These are phyloP conservation scores for Fusarium euwallaceae DNA, from an alignment of 2,329 filamentous ascomycete species.

Conservation along the genomic window DNA sequence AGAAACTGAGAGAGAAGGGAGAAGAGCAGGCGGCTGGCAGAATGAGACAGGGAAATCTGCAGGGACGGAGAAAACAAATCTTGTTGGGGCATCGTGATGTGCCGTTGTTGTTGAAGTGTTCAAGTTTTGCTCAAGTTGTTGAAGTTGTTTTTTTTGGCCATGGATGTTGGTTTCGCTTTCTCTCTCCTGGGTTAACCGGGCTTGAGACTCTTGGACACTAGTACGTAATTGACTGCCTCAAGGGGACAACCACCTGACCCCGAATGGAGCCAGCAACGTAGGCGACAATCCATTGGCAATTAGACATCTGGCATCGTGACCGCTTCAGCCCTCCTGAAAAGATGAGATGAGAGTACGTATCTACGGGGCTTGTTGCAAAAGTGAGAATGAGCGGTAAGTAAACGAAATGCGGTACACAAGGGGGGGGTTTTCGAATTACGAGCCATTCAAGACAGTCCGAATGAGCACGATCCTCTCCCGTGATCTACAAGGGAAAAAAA, in stretches of 20 bases:
- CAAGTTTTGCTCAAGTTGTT: slow-evolving; percentile 17
- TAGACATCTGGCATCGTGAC: slow-evolving; percentile 48
- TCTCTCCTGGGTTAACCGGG: not conserved
- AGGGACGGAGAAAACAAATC: not conserved
- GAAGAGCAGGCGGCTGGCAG: not conserved
- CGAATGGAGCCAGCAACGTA: slow-evolving; percentile 39
- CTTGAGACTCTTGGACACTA: slow-evolving; percentile 36
- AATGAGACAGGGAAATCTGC: not conserved
- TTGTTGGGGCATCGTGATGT: slow-evolving; percentile 9
- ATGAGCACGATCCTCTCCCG: slow-evolving; percentile 20
- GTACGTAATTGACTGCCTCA: slow-evolving; percentile 45
- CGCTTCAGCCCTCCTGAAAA: slow-evolving; percentile 28
- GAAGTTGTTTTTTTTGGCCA: slow-evolving; percentile 10
- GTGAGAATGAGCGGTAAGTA: slow-evolving; percentile 37
- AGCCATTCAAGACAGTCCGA: slow-evolving; percentile 11
- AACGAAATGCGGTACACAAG: slow-evolving; percentile 22
- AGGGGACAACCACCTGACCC: slow-evolving; percentile 43
- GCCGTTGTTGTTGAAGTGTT: slow-evolving; percentile 16
- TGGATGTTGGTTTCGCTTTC: slow-evolving; percentile 4
- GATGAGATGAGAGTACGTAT: slow-evolving; percentile 25
- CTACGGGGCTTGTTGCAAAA: slow-evolving; percentile 1
- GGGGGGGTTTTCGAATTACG: slow-evolving; percentile 29
- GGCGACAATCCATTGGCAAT: slow-evolving; percentile 41
- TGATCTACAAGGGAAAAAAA: slow-evolving; percentile 13
- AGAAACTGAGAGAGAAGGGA: not conserved